Evolutionary conservation across 805 yeast species (phyloP), one percentile per base, ranked within the genome.

Genomic region (Kregervanrija fluxuum): DNA sequence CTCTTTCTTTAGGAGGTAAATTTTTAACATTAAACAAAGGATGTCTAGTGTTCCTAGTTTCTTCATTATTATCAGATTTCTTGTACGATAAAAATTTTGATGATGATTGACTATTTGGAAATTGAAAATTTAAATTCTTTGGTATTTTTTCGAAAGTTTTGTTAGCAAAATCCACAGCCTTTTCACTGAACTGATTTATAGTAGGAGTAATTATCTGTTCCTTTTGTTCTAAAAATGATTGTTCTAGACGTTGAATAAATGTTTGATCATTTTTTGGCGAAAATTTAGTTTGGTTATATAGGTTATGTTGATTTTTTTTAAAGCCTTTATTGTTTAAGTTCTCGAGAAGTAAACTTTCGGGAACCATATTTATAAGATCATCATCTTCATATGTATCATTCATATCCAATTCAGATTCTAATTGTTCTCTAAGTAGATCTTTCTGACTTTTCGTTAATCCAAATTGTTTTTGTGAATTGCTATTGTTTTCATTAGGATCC

Each of bases 1-100:
- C 95, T 40, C 88, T 68, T 57, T 90, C 96, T 47, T 70, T 69
- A 1, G 85, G 77, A 41, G 79, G 76, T 28, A 80, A 56, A 1
- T 73, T 67, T 8, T 75, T 38, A 6, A 51, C 49, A 31, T 43
- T 47, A n/a, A 44, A 44, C 4, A 49, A 12, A 17, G 42, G 39
- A 9, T 38, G 41, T 12, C 33, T 13, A 11, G 4, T 34, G 17
- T 10, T 14, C 15, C n/a, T 30, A 10, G 38, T 33, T 5, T 22
- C 14, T 16, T 35, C 28, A 13, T 9, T 11, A 30, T 15, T 15
- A 22, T 35, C 12, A 17, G 30, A 13, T 37, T 15, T 35, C 33
- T 37, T 34, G 37, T 41, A 35, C 2, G 43, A 40, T 16, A 49
- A n/a, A 35, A 48, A 48, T 10, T 41, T 46, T 6, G 53, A 50